A percentile compares a stretch with the other conserved stretches of the same genome.
phyloP scores from a whole-genome alignment of 495 filamentous ascomycete species.

The Talaromyces wortmannii region DNA sequence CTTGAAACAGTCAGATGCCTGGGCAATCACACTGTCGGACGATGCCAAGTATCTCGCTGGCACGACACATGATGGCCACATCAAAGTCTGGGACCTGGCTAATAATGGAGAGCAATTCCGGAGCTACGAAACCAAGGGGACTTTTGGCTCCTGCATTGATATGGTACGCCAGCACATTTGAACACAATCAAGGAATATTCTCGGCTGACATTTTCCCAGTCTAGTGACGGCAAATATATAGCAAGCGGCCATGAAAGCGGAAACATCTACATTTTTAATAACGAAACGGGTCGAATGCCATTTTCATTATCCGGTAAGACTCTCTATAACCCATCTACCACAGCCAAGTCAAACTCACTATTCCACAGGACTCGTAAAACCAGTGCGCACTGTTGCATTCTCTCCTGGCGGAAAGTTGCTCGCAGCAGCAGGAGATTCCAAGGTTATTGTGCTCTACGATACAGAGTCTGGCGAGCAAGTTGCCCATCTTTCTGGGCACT shows the following conservation, averaged over 20 bases:
- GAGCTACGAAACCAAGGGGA: constrained; percentile 84
- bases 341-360: not conserved
- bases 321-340: too few relatives aligned
- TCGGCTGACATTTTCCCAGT: constrained; percentile 31
- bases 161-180: constrained; percentile 40
- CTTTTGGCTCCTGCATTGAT: constrained; percentile 85
- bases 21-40: constrained; percentile 79
- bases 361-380: constrained; percentile 67
- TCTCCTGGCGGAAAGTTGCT: constrained; percentile 78
- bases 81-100: constrained; percentile 79
- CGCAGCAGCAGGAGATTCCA: constrained; percentile 87
- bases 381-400: constrained; percentile 77
- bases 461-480: constrained; percentile 88
- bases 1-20: constrained; percentile 53
- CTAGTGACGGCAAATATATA: constrained; percentile 71
- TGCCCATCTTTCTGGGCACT: constrained; percentile 70
- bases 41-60: constrained; percentile 77
- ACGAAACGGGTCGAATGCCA: constrained; percentile 74
- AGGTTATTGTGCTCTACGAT: constrained; percentile 86
- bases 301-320: constrained; percentile 75
- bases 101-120: constrained; percentile 51
- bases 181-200: not conserved
- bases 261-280: constrained; percentile 90
- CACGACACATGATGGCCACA: constrained; percentile 73
- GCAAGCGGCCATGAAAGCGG: constrained; percentile 92